phyloP scores from a whole-genome alignment of 2,329 filamentous ascomycete species.

The Beauveria scarabaeidicola region DNA sequence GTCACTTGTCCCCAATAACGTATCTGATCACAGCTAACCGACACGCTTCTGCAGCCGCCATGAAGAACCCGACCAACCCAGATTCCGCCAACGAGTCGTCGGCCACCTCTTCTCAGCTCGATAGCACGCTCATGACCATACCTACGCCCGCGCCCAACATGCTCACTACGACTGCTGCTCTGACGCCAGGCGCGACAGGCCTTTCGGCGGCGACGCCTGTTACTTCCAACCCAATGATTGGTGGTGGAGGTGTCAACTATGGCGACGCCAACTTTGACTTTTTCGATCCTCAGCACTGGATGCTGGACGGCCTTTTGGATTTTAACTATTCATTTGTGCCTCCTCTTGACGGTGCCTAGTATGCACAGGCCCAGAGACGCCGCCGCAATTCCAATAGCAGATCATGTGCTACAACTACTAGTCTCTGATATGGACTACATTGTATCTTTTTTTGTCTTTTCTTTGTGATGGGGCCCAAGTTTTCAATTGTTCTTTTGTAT shows the following conservation, averaged over 20 bases:
- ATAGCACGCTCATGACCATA: slow-evolving; percentile 43
- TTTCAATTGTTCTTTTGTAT: neutral
- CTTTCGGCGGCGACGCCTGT: slow-evolving; percentile 29
- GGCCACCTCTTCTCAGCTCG: slow-evolving; percentile 57
- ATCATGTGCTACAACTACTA: neutral
- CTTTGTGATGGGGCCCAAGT: neutral
- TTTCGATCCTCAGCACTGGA: slow-evolving; percentile 90
- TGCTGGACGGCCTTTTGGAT: slow-evolving; percentile 76
- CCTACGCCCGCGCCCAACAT: slow-evolving; percentile 37
- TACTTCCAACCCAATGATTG: slow-evolving; percentile 39
- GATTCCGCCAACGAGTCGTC: slow-evolving; percentile 70
- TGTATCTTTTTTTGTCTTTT: slow-evolving; percentile 1
- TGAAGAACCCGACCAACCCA: slow-evolving; percentile 80
- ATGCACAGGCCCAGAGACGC: neutral
- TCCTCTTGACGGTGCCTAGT: slow-evolving; percentile 44
- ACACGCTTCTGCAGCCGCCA: slow-evolving; percentile 35
- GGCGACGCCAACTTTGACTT: slow-evolving; percentile 71
- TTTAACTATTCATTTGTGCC: slow-evolving; percentile 61
- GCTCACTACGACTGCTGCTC: slow-evolving; percentile 39
- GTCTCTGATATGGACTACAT: neutral
- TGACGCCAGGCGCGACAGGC: slow-evolving; percentile 43
- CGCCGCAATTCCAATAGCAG: neutral
- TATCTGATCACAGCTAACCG: slow-evolving; percentile 6
- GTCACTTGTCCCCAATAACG: slow-evolving; percentile 15
- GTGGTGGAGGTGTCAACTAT: slow-evolving; percentile 44